Conservation (phyloP, 2,329 filamentous ascomycete genomes). For the Colletotrichum tropicale region DNA sequence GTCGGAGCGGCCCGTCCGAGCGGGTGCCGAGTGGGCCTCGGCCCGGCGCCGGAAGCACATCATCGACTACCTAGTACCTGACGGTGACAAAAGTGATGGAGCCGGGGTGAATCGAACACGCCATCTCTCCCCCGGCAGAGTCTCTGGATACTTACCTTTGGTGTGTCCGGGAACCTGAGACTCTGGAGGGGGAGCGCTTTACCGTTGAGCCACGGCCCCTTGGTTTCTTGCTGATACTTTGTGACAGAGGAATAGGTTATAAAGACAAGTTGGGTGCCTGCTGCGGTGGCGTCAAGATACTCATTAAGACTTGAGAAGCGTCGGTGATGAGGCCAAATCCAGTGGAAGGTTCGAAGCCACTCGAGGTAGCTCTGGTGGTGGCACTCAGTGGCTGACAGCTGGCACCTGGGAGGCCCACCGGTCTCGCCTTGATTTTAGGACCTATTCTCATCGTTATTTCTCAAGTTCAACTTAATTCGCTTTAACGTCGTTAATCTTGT, state of each 20-base stretch:
- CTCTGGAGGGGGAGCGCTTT: not conserved
- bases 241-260: not conserved
- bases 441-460: not conserved
- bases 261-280: fast-evolving
- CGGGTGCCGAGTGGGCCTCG: not conserved
- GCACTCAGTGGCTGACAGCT: not conserved
- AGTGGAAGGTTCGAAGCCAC: not conserved
- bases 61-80: not conserved
- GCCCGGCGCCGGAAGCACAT: not conserved
- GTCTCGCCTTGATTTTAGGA: not conserved
- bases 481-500: fast-evolving
- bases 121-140: not conserved
- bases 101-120: not conserved
- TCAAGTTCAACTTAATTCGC: not conserved
- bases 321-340: not conserved
- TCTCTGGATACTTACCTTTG: not conserved
- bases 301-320: fast-evolving
- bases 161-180: not conserved
- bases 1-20: not conserved
- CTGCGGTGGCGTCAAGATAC: not conserved
- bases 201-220: not conserved
- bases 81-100: not conserved
- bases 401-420: not conserved
- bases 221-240: not conserved
- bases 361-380: not conserved